Evolutionary conservation across 2,329 filamentous ascomycete species (phyloP).

Genomic region (Epicoccum sorghinum): DNA sequence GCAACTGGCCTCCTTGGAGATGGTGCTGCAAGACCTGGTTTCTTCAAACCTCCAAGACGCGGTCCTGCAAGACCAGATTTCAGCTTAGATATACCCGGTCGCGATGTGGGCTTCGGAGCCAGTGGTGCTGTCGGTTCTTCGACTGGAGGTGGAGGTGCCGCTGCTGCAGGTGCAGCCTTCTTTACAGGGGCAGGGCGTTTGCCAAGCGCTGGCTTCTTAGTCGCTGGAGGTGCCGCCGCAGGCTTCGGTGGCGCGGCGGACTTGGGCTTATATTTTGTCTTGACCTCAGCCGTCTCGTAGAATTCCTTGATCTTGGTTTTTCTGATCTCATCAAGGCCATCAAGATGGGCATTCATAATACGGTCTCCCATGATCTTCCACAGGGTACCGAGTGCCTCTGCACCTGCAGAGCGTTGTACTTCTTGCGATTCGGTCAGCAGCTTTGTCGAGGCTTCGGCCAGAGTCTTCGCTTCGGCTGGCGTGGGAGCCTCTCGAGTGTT

Average conservation of each 20-base stretch:
- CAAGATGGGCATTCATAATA: conserved; percentile 90
- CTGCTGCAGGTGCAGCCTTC: conserved; percentile 57
- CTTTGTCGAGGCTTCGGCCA: conserved; percentile 90
- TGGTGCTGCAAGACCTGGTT: conserved; percentile 47
- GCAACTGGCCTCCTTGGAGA: conserved; percentile 52
- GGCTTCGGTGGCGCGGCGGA: conserved; percentile 65
- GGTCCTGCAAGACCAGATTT: conserved; percentile 48
- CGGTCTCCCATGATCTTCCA: conserved; percentile 99
- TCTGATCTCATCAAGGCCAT: conserved; percentile 91
- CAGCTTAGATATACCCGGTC: conserved; percentile 51
- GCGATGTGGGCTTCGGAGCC: conserved; percentile 64
- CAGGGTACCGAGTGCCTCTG: conserved; percentile 88
- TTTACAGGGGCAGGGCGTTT: conserved; percentile 60
- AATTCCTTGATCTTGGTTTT: conserved; percentile 97
- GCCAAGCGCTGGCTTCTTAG: conserved; percentile 46
- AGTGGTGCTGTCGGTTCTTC: conserved; percentile 60
- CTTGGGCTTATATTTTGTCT: conserved; percentile 92
- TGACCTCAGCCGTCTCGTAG: conserved; percentile 80
- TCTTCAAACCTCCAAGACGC: conserved; percentile 50
- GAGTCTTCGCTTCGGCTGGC: conserved; percentile 80
- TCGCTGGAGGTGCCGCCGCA: conserved; percentile 56
- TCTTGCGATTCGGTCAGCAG: conserved; percentile 88
- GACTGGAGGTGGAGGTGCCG: conserved; percentile 44
- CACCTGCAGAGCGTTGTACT: conserved; percentile 82
- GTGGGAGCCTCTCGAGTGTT: conserved; percentile 82